phyloP scores from a whole-genome alignment of 2,329 filamentous ascomycete species.

The Penicillium occitanis region DNA sequence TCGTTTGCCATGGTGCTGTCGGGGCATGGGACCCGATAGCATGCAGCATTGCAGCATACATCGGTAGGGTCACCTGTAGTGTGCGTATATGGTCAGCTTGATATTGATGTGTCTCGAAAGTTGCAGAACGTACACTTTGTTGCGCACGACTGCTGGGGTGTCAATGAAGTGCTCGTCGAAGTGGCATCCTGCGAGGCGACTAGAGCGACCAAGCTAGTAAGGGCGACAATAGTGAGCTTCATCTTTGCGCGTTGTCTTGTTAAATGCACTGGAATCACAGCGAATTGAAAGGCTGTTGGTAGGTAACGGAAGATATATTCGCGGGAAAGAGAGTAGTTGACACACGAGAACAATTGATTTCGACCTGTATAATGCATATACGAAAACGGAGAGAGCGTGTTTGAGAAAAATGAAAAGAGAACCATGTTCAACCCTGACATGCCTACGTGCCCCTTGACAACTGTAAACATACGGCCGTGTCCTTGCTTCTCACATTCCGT shows the following conservation, averaged over 20 bases:
- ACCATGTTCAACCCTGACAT: not conserved
- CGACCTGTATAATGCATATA: not conserved
- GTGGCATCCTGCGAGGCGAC: conserved; percentile 43
- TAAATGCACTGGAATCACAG: not conserved
- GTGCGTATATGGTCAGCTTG: not conserved
- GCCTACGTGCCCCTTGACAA: conserved; percentile 6
- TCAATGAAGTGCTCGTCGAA: conserved; percentile 35
- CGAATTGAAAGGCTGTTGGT: not conserved
- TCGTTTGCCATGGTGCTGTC: conserved; percentile 51
- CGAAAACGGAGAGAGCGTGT: not conserved
- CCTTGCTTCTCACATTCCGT: conserved; percentile 14
- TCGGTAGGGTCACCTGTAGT: conserved; percentile 44
- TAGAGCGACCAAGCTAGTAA: conserved; percentile 48
- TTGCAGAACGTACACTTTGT: conserved; percentile 35
- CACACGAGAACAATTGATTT: not conserved
- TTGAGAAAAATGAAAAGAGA: not conserved
- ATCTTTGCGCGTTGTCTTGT: conserved; percentile 29
- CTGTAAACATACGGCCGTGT: conserved; percentile 2
- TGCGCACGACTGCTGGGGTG: conserved; percentile 37
- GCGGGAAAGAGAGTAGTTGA: not conserved
- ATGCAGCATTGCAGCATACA: conserved; percentile 54
- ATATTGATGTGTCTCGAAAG: too few relatives aligned
- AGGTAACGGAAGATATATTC: not conserved
- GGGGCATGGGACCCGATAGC: conserved; percentile 54
- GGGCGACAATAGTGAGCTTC: conserved; percentile 46